Evolutionary conservation across 768 basidiomycete genomes (phyloP).

Genomic region (Termitomyces bulborhizus): DNA sequence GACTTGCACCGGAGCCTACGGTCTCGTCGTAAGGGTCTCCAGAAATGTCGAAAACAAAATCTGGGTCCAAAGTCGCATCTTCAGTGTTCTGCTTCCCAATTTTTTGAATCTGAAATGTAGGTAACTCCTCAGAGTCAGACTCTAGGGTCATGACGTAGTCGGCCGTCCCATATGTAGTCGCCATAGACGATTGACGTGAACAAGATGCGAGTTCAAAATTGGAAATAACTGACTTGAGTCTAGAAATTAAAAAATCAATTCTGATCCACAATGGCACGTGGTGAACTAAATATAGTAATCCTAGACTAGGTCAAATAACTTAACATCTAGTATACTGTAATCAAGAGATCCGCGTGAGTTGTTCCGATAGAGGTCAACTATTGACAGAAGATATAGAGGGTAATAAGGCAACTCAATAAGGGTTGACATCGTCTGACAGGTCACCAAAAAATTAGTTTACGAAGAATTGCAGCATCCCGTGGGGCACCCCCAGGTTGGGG

Average conservation of each 20-base stretch:
- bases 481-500: constrained; percentile 18
- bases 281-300: too few species aligned
- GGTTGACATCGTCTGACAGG: not conserved
- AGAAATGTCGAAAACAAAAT: constrained; percentile 75
- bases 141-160: constrained; percentile 85
- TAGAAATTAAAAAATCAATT: not conserved
- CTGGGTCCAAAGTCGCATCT: constrained; percentile 66
- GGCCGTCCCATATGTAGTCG: constrained; percentile 21
- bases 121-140: constrained; percentile 63
- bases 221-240: not conserved
- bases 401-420: not conserved
- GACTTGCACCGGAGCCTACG: constrained; percentile 30
- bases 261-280: not conserved
- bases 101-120: constrained; percentile 17
- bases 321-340: too few species aligned
- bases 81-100: constrained; percentile 32
- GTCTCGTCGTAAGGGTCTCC: constrained; percentile 65
- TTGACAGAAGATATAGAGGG: not conserved
- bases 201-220: too few species aligned
- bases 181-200: not conserved
- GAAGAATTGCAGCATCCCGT: constrained; percentile 40
- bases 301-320: too few species aligned
- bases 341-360: not conserved
- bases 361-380: not conserved
- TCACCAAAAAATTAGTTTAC: constrained; percentile 45